Base-by-base conservation (phyloP, 768 basidiomycete genomes). In the Rhizopogon vulgaris region DNA sequence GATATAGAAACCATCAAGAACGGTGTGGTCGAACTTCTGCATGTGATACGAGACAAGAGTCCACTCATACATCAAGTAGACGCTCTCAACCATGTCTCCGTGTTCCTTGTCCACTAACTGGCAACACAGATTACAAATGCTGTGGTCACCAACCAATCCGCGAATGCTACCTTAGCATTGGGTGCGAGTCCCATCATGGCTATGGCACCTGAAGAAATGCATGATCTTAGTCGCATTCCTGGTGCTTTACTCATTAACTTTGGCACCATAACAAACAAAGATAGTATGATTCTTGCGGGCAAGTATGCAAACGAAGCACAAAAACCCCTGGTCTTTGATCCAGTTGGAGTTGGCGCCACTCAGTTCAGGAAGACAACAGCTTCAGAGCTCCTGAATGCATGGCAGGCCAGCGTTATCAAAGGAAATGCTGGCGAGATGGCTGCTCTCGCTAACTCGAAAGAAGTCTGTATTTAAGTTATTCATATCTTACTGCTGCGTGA, bases 171-270 rank as follows among this genome's bases (percentile, higher is more conserved):
- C 2, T 76, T 97, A 6, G 90, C 92, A 0, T 61, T 96, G 4
- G 87, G 89, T 15, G 92, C 84, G 12, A 93, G 90, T 53, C 94
- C 94, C 0, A 94, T 97, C 63, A 97, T 97, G 94, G 89, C 94
- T 3, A 85, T 88, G 17, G 82, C 85, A 22, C 77, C 85, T 0
- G 74, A 78, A 52, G 94, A 97, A 64, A 92, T 93, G 77, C 77
- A 80, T 25, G 89, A 94, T 54, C 75, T 97, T 17, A 74, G 82
- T 49, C 71, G 72, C 32, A 77, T 84, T 42, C 78, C 78, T 41
- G 81, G 82, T 14, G 83, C 83, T 1, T 73, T 94, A 15, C 74
- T 97, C 4, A 73, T 96, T 54, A 96, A 97, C 66, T 88, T 94
- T 53, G 94, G 94, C 36, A 92, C 91, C 3, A 68, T 93, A 62